These are phyloP conservation scores for Verbena officinalis DNA, from an alignment of 257 asterid genomes.

Conservation along the genomic window DNA sequence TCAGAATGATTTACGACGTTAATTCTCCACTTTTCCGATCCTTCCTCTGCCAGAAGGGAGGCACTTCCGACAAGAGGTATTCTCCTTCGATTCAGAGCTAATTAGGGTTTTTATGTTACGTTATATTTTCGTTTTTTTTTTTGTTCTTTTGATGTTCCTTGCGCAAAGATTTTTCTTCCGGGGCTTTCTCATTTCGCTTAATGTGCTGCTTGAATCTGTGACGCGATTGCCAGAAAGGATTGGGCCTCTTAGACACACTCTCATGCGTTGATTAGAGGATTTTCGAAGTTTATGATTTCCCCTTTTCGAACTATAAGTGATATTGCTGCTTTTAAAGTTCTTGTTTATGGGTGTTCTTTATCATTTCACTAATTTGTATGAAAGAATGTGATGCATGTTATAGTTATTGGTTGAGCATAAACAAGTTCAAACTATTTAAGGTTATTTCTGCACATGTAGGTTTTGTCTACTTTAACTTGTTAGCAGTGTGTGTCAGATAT, in stretches of 20 bases:
- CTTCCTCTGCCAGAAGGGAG: conserved; percentile 60
- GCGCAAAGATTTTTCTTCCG: not conserved
- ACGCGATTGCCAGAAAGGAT: not conserved
- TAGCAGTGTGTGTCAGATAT: not conserved
- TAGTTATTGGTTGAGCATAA: not conserved
- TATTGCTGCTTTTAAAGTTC: not conserved
- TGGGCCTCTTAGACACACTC: not conserved
- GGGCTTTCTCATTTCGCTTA: not conserved
- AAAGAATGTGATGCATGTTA: not conserved
- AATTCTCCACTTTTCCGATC: conserved; percentile 57
- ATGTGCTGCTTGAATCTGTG: not conserved
- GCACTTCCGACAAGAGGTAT: conserved; percentile 52
- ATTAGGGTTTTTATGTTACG: not conserved
- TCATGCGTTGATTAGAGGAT: not conserved
- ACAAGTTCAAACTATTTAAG: not conserved
- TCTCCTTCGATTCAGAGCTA: conserved; percentile 2
- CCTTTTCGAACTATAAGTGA: not conserved
- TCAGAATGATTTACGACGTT: conserved; percentile 58
- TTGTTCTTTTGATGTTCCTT: not conserved
- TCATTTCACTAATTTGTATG: not conserved
- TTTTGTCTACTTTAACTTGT: not conserved
- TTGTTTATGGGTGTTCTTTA: not conserved
- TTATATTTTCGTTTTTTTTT: not conserved
- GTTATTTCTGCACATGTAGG: not conserved
- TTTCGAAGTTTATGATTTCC: not conserved